Conservation (phyloP, 2,329 filamentous ascomycete genomes). For the Orbilia oligospora region DNA sequence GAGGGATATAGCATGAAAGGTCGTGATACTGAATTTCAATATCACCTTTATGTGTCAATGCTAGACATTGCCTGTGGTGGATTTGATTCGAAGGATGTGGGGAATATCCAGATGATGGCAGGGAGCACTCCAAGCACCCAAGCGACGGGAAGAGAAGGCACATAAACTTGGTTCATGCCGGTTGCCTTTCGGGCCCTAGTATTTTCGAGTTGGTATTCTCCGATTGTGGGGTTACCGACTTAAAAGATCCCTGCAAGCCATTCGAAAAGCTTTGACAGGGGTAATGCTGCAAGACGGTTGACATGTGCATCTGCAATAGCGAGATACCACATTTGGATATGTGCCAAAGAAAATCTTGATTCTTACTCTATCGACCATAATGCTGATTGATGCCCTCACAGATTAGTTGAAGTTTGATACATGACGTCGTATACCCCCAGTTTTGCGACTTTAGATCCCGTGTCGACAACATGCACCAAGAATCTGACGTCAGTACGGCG, state of each 20-base stretch:
- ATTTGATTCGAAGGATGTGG: slow-evolving; percentile 15
- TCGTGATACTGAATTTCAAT: not conserved
- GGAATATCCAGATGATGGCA: slow-evolving; percentile 30
- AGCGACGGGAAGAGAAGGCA: slow-evolving; percentile 56
- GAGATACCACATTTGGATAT: not conserved
- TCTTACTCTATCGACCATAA: not conserved
- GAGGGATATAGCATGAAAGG: not conserved
- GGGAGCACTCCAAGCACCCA: slow-evolving; percentile 27
- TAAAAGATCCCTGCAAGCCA: slow-evolving; percentile 31
- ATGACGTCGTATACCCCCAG: not conserved
- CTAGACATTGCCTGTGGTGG: not conserved
- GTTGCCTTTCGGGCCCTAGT: slow-evolving; percentile 28
- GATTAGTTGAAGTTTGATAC: not conserved
- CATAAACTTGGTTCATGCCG: slow-evolving; percentile 14
- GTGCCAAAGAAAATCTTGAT: not conserved
- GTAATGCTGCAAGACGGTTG: not conserved
- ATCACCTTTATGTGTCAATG: not conserved
- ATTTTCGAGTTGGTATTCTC: slow-evolving; percentile 20
- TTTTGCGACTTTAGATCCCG: slow-evolving; percentile 4
- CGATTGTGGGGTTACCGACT: slow-evolving; percentile 21
- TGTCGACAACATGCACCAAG: not conserved
- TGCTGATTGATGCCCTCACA: not conserved
- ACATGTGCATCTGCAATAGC: slow-evolving; percentile 3
- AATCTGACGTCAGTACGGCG: slow-evolving; percentile 4
- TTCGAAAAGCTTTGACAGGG: not conserved